Conservation (phyloP, 441 rosid genomes). For the Jatropha multifida region DNA sequence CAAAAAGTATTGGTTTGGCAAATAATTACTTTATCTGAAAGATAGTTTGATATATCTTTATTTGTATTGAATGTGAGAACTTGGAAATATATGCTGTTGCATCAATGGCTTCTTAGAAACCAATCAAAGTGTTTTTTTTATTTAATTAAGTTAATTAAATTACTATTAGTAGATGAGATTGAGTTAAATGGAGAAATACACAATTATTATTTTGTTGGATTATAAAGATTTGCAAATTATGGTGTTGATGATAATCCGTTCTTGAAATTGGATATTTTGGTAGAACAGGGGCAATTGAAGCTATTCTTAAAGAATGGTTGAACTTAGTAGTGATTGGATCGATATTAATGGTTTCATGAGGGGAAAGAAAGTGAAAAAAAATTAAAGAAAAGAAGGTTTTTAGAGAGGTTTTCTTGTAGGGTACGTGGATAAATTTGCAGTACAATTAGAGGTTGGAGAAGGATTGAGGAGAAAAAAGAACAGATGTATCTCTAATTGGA, state of each 20-base stretch:
- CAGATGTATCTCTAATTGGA: background rate
- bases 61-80: no score
- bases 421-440: conserved; percentile 66
- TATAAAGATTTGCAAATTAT: conserved; percentile 41
- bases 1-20: no score
- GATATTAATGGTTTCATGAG: conserved; percentile 21
- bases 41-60: no score
- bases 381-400: conserved; percentile 30
- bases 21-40: no score
- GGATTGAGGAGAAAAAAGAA: conserved; percentile 70
- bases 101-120: conserved; percentile 35
- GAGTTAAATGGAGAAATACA: conserved; percentile 47
- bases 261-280: conserved; percentile 68
- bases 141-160: conserved; percentile 48
- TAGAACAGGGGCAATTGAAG: conserved; percentile 60
- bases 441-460: conserved; percentile 70
- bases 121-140: conserved; percentile 36
- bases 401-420: conserved; percentile 59
- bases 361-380: conserved; percentile 30
- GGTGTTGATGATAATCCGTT: conserved; percentile 45
- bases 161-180: conserved; percentile 59
- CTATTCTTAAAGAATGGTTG: conserved; percentile 43
- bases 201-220: conserved; percentile 42
- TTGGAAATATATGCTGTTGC: conserved; percentile 39
- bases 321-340: conserved; percentile 51